Evolutionary conservation across 805 yeast genomes (phyloP).

Genomic region (Blastobotrys chiropterorum): DNA sequence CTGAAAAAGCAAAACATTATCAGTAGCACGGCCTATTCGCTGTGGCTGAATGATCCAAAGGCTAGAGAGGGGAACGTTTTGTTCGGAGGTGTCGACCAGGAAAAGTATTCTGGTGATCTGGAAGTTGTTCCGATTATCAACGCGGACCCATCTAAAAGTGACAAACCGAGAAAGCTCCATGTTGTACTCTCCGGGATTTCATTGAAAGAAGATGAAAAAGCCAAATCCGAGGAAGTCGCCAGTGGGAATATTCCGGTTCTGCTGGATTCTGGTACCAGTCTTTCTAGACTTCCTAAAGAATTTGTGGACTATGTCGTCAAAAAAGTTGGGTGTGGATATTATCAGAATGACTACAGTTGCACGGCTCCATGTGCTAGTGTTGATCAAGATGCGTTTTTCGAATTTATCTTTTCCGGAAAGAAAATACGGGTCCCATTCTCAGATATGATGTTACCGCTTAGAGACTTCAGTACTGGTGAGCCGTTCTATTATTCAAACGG

Average conservation of each 20-base stretch:
- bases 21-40: constrained; percentile 38
- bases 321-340: constrained; percentile 9
- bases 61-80: constrained; percentile 34
- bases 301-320: constrained; percentile 19
- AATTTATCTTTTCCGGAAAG: constrained; percentile 20
- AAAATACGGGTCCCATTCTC: constrained; percentile 21
- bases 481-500: background rate
- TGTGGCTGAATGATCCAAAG: constrained; percentile 35
- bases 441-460: constrained; percentile 11
- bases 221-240: constrained; percentile 6
- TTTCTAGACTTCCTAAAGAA: constrained; percentile 41
- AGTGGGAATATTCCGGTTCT: constrained; percentile 33
- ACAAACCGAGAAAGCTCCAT: constrained; percentile 1
- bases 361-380: constrained; percentile 6
- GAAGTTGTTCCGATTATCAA: constrained; percentile 29
- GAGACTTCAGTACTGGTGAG: background rate
- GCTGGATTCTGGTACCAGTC: constrained; percentile 54
- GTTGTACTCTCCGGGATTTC: too few relatives aligned
- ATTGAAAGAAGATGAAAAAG: background rate
- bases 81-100: constrained; percentile 41
- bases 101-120: constrained; percentile 36
- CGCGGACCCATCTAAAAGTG: constrained; percentile 7
- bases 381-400: constrained; percentile 6
- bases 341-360: constrained; percentile 4
- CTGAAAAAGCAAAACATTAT: constrained; percentile 44